phyloP scores from a whole-genome alignment of 78 protist species.

The Dictyostelium brefeldianum region DNA sequence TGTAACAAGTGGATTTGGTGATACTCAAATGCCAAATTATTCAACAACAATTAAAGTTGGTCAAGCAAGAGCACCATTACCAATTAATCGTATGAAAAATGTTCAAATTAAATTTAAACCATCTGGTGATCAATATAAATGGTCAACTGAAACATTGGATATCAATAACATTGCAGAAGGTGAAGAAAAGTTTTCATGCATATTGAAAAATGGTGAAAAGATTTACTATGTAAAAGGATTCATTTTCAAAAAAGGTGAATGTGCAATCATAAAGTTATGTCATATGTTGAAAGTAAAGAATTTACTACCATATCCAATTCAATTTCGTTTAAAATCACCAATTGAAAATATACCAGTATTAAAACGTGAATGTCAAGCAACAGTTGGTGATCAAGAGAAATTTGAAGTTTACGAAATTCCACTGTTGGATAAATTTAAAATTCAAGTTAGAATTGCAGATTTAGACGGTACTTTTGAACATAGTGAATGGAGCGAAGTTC shows the following conservation, averaged over 20 bases:
- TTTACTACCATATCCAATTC: conserved; percentile 60
- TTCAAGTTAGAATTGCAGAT: background rate
- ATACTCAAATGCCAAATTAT: conserved; percentile 34
- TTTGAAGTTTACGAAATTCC: conserved; percentile 42
- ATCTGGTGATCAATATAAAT: conserved; percentile 41
- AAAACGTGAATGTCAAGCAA: background rate
- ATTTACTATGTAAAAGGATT: conserved; percentile 7
- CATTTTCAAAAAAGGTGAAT: conserved; percentile 18
- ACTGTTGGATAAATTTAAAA: conserved; percentile 42
- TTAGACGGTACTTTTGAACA: background rate
- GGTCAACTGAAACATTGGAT: conserved; percentile 51
- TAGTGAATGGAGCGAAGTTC: conserved; percentile 47
- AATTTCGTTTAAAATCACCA: conserved; percentile 13
- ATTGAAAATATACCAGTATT: background rate
- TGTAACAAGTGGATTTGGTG: conserved; percentile 49
- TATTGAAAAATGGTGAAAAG: conserved; percentile 25
- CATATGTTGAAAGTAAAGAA: conserved; percentile 61
- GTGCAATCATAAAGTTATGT: conserved; percentile 23
- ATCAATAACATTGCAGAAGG: background rate
- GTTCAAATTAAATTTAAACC: conserved; percentile 59
- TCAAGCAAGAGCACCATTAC: conserved; percentile 45
- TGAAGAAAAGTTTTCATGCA: conserved; percentile 1
- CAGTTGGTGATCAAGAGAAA: background rate
- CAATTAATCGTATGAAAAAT: conserved; percentile 54
- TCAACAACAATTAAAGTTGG: conserved; percentile 14